phyloP scores from a whole-genome alignment of 495 filamentous ascomycete genomes.

The Sporormia fimetaria region DNA sequence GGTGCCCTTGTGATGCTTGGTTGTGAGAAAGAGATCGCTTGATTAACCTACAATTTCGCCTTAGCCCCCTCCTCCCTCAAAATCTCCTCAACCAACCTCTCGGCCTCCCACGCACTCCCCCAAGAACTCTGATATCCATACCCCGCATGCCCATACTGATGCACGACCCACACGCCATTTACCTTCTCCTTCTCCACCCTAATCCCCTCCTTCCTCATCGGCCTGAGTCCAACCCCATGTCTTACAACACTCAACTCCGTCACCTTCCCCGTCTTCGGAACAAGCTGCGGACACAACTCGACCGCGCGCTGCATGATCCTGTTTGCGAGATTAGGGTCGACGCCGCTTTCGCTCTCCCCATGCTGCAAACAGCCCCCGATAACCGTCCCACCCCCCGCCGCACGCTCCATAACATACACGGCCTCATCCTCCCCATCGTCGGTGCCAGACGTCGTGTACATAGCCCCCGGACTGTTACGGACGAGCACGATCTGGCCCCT shows the following conservation, averaged over 20 bases:
- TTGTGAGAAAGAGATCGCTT: too few species aligned
- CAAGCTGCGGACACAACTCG: conserved; percentile 58
- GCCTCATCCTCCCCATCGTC: conserved; percentile 73
- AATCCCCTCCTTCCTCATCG: conserved; percentile 60
- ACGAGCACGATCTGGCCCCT: conserved; percentile 86
- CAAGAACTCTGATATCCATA: conserved; percentile 83
- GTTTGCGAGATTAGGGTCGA: conserved; percentile 68
- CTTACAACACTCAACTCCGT: conserved; percentile 62
- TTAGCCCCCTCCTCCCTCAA: conserved; percentile 25
- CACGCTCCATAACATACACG: conserved; percentile 86
- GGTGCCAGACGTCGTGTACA: conserved; percentile 58
- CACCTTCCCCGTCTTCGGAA: conserved; percentile 28
- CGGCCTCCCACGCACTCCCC: conserved; percentile 62
- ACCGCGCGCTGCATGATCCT: conserved; percentile 84
- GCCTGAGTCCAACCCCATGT: conserved; percentile 80
- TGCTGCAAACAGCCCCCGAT: conserved; percentile 82
- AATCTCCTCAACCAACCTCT: conserved; percentile 58
- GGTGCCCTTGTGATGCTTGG: too few species aligned
- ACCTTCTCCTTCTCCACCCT: conserved; percentile 75
- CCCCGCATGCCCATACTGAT: conserved; percentile 94
- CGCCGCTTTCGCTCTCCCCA: conserved; percentile 68
- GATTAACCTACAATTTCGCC: conserved; percentile 28
- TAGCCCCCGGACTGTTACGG: conserved; percentile 63
- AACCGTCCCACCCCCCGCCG: conserved; percentile 61
- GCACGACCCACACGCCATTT: conserved; percentile 63